Evolutionary conservation across 768 basidiomycete species (phyloP).

Genomic region (Collybiopsis confluens): DNA sequence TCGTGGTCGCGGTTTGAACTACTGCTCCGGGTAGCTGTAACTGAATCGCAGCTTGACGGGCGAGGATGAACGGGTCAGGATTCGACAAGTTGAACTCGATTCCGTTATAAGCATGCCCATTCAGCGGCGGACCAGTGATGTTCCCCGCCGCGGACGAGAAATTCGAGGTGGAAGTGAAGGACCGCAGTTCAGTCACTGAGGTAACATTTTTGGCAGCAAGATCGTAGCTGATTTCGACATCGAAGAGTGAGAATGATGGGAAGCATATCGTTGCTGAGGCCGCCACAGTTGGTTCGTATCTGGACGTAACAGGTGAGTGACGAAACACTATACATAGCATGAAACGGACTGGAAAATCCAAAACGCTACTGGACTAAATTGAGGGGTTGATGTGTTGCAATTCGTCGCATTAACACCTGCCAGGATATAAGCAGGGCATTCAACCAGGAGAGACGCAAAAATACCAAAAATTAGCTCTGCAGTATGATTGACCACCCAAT

Average conservation of each 20-base stretch:
- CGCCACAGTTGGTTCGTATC: conserved; percentile 28
- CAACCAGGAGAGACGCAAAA: not conserved
- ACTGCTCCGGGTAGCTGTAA: conserved; percentile 50
- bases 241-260: conserved; percentile 39
- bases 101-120: conserved; percentile 50
- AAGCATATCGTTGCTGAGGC: conserved; percentile 46
- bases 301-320: not conserved
- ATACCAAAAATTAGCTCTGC: conserved; percentile 41
- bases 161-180: conserved; percentile 31
- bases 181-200: conserved; percentile 34
- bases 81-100: conserved; percentile 42
- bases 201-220: conserved; percentile 40
- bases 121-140: conserved; percentile 39
- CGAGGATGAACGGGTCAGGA: conserved; percentile 35
- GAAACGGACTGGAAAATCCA: conserved; percentile 42
- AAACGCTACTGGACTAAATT: conserved; percentile 48
- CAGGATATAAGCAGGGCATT: not conserved
- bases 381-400: conserved; percentile 22
- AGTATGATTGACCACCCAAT: conserved; percentile 36
- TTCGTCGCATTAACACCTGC: conserved; percentile 26
- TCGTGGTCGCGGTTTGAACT: conserved; percentile 39
- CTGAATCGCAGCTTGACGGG: conserved; percentile 38
- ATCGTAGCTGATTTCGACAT: conserved; percentile 41
- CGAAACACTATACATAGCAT: not conserved
- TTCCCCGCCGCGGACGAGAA: conserved; percentile 39